Conservation (phyloP, 306 rosid genomes). For the Fagus crenata region DNA sequence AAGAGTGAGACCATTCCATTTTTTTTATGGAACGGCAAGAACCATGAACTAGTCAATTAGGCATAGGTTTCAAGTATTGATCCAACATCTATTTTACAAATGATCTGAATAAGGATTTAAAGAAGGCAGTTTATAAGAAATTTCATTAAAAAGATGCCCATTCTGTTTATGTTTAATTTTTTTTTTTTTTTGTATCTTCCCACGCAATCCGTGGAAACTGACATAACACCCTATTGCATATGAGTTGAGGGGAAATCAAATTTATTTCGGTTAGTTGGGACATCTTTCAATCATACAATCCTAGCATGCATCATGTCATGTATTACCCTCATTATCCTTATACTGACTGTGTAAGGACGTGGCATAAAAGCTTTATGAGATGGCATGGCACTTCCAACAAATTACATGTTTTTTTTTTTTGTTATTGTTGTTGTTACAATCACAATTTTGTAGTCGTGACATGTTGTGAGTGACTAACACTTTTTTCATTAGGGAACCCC, state of each 20-base stretch:
- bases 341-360: constrained; percentile 36
- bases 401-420: too few relatives aligned
- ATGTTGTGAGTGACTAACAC: too few relatives aligned
- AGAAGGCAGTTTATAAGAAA: too few relatives aligned
- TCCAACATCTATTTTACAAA: not conserved
- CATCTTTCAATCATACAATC: constrained; percentile 21
- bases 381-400: constrained; percentile 19
- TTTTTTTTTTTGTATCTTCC: too few relatives aligned
- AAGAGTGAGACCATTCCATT: not conserved
- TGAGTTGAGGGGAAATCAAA: not conserved
- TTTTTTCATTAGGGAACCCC: too few relatives aligned
- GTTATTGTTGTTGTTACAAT: too few relatives aligned
- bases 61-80: not conserved
- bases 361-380: constrained; percentile 47
- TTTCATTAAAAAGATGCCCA: not conserved
- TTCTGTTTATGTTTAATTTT: not conserved
- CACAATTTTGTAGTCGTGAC: too few relatives aligned
- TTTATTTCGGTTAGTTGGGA: constrained; percentile 4
- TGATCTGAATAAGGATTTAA: too few relatives aligned
- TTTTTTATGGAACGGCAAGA: too few relatives aligned
- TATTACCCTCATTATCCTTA: not conserved
- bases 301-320: not conserved
- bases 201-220: not conserved
- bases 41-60: too few relatives aligned
- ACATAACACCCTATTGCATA: not conserved